Conservation (phyloP, 176 grass and related monocot genomes). For the Dendrocalamus sinicus region DNA sequence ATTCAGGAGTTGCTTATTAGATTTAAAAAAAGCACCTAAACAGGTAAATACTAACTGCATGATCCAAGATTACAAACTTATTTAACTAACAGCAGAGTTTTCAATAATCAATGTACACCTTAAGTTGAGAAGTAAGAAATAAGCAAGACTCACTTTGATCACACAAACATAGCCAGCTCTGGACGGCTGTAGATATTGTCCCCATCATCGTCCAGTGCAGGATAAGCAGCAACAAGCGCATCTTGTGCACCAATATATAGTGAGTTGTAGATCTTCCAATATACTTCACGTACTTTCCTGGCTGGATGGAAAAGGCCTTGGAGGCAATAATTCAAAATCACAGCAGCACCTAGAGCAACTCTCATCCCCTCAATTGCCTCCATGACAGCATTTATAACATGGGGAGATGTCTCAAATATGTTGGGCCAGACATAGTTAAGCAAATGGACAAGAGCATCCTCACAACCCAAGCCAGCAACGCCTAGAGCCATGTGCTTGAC, state of each 20-base stretch:
- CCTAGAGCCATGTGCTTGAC: constrained; percentile 95
- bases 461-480: constrained; percentile 94
- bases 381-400: constrained; percentile 97
- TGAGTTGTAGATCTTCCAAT: constrained; percentile 99
- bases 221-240: constrained; percentile 88
- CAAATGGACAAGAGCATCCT: constrained; percentile 97
- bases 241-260: constrained; percentile 90
- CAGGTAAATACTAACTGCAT: not conserved
- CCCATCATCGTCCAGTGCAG: constrained; percentile 61
- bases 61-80: constrained; percentile 20
- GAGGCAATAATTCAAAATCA: constrained; percentile 92
- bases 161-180: constrained; percentile 84
- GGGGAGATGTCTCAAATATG: constrained; percentile 94
- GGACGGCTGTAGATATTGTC: constrained; percentile 72
- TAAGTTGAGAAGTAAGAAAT: constrained; percentile 17
- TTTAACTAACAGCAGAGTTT: constrained; percentile 18
- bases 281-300: constrained; percentile 97
- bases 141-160: constrained; percentile 58
- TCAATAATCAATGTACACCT: not conserved
- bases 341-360: constrained; percentile 86
- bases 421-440: constrained; percentile 96
- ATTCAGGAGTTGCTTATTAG: not conserved
- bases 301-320: constrained; percentile 97
- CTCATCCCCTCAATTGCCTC: constrained; percentile 96
- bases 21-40: not conserved